Evolutionary conservation across 805 yeast species (phyloP), one percentile per base, ranked within the genome.

Genomic region (Yarrowia divulgata): DNA sequence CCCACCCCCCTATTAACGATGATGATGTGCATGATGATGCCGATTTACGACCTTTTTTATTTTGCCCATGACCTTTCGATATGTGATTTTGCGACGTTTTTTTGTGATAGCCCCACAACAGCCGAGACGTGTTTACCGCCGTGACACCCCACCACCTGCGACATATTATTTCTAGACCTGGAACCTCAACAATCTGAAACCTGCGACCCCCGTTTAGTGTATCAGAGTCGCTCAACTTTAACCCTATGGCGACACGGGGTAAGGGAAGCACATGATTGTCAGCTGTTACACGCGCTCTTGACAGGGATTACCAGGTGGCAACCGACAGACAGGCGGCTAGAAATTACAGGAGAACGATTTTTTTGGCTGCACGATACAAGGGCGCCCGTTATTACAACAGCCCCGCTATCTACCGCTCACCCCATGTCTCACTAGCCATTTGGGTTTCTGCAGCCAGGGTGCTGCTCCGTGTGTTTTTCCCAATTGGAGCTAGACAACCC

Each of bases 211-310:
- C 5, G 29, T 35, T 23, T 52, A n/a, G 23, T 42, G 46, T 48
- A 34, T 6, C 18, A 9, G 16, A 37, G 39, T 57, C 63, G 48
- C 60, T 23, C 48, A 57, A 57, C 63, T 57, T 32, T 57, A 57
- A 57, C 39, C 29, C 16, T 57, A 40, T 19, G 12, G 34, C 37
- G 18, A 35, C 58, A 57, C 63, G 63, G 63, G 63, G 60, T 54
- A 37, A 45, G 18, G 1, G 18, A 40, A 10, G 16, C 23, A 49
- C 39, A 16, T 48, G 37, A 29, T 29, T 35, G 8, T 14, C 35
- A 14, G 6, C 18, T 29, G 54, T 48, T 12, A 32, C 55, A 32
- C 14, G 29, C 23, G 10, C 19, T 16, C 55, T 49, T 14, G n/a
- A 32, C 32, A 9, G 39, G 39, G 55, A 32, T 49, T 32, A 0